Evolutionary conservation across 768 basidiomycete genomes (phyloP).

Genomic region (Kwoniella sp.): DNA sequence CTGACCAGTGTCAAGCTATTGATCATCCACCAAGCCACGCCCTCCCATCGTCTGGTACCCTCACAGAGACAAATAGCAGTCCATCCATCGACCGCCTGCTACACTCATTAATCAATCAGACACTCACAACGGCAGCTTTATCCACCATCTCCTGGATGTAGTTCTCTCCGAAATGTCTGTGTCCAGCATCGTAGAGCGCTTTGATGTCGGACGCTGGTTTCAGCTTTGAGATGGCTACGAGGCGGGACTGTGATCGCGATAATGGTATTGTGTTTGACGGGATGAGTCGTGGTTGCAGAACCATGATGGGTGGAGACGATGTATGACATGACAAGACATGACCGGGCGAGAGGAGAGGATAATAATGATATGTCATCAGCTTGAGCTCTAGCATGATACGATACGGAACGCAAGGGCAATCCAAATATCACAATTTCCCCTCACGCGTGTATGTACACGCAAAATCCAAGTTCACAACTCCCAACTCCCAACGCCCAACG

Average conservation of each 20-base stretch:
- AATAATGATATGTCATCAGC: too few relatives aligned
- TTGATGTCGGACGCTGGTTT: conserved; percentile 86
- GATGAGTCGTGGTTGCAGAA: neutral
- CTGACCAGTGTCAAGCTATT: too few relatives aligned
- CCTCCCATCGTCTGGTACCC: neutral
- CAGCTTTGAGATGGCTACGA: conserved; percentile 91
- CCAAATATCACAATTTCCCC: too few relatives aligned
- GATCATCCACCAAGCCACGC: too few relatives aligned
- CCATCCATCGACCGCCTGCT: too few relatives aligned
- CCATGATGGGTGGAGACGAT: too few relatives aligned
- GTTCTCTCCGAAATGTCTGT: conserved; percentile 95
- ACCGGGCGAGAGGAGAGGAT: too few relatives aligned
- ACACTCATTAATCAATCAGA: too few relatives aligned
- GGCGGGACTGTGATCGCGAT: conserved; percentile 55
- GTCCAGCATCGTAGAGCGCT: conserved; percentile 76
- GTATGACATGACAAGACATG: too few relatives aligned
- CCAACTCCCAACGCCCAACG: neutral
- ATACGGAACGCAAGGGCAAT: too few relatives aligned
- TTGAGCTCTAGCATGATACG: too few relatives aligned
- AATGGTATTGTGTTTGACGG: neutral
- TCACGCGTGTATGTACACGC: too few relatives aligned
- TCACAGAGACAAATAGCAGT: neutral
- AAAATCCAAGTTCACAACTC: neutral
- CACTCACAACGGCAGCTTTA: conserved; percentile 71
- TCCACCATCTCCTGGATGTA: conserved; percentile 91